Conservation (phyloP, 2,329 filamentous ascomycete species). For the Trematosphaeria pertusa region DNA sequence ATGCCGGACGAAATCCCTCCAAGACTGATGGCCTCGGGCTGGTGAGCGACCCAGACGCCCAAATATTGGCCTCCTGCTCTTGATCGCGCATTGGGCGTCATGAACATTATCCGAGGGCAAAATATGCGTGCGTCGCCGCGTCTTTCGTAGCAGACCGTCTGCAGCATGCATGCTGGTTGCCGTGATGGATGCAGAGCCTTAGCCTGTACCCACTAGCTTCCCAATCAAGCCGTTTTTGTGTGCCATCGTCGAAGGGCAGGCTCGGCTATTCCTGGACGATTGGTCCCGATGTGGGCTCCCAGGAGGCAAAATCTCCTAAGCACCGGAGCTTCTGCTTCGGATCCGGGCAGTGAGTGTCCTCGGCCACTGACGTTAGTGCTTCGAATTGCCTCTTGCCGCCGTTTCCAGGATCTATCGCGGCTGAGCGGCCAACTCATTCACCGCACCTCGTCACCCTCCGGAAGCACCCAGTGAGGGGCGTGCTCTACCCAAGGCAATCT, state of each 20-base stretch:
- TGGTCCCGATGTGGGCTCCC: constrained; percentile 1
- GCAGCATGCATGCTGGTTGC: constrained; percentile 4
- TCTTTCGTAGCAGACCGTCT: constrained; percentile 1
- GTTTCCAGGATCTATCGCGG: constrained; percentile 15
- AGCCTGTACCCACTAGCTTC: constrained; percentile 11
- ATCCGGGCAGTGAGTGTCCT: constrained; percentile 8
- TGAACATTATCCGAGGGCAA: constrained; percentile 14
- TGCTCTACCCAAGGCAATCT: constrained; percentile 20
- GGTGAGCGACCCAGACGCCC: too few relatives aligned
- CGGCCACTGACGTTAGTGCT: constrained; percentile 6
- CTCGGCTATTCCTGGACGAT: constrained; percentile 1
- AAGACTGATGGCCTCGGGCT: too few relatives aligned
- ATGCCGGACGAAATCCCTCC: too few relatives aligned
- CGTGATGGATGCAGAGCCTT: constrained; percentile 6
- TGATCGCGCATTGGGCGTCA: constrained; percentile 16
- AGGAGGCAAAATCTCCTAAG: constrained; percentile 5
- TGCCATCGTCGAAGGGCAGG: constrained; percentile 1
- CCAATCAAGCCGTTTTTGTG: constrained; percentile 13
- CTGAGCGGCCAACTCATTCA: constrained; percentile 27
- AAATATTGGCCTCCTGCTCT: too few relatives aligned
- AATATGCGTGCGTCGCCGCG: neutral
- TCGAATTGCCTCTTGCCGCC: constrained; percentile 7
- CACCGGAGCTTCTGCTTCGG: constrained; percentile 8
- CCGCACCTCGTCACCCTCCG: constrained; percentile 15
- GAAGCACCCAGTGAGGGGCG: constrained; percentile 12